Base-by-base conservation (phyloP, 768 basidiomycete genomes). In the Hemileccinum impolitum region DNA sequence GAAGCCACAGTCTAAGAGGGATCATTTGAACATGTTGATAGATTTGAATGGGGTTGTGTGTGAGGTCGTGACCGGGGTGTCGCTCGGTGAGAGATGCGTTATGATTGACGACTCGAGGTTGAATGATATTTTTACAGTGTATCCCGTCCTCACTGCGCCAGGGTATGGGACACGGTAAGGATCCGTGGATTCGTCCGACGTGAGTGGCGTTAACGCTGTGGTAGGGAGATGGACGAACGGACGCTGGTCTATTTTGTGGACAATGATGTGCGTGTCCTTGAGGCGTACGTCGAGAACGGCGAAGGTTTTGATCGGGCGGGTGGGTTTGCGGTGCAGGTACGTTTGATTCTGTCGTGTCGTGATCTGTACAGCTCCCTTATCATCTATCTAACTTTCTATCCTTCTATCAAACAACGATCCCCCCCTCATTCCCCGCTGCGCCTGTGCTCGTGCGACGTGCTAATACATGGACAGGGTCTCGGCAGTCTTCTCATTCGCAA, bases 11-110 rank as follows among this genome's bases (percentile, higher is more conserved):
- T 79, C 79, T 9, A 87, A 89, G 59, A 81, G 72, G 25, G 94
- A 97, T 51, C 87, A 97, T 65, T 61, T 89, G 40, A 79, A 89
- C 19, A 95, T 93, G 90, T 74, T 99, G 47, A 70, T 87, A 40
- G 88, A 93, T 50, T 73, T 96, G 54, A 93, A 94, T 43, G 95
- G 93, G 7, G 75, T 78, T 42, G 78, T 84, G 0, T 95, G 94
- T 57, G 90, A 95, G 64, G 92, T 97, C 18, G 90, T 96, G 18
- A 97, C 94, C 0, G 95, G 94, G 9, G 82, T 97, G 15, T 78
- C 81, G 13, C 67, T 98, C 11, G 88, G 92, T 91, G 51, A 55
- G 81, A n/a, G 53, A 17, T 30, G 30, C 26, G 53, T 30, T 30
- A 12, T 8, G 28, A 30, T 12, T 8, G 28, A 8, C 28, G 28